Percentiles rank a stretch among this genome's conserved stretches.
Conservation (phyloP, 192 early-diverging fungal genomes). For the Borealophlyctis nickersoniae region DNA sequence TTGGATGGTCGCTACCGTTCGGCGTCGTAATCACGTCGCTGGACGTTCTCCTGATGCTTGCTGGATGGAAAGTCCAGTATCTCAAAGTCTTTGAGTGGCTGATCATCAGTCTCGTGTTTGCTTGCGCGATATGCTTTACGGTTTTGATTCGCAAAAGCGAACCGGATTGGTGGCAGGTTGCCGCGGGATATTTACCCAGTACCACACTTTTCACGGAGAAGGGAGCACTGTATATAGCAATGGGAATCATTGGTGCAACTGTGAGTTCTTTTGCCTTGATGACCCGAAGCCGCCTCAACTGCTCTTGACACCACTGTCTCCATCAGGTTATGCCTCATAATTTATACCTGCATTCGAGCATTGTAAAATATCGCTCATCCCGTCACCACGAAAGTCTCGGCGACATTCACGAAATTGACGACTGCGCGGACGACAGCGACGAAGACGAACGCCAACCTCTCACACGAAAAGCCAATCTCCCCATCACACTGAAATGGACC, state of each 20-base stretch:
- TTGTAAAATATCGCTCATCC: conserved; percentile 63
- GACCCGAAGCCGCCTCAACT: neutral
- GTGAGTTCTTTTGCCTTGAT: conserved; percentile 36
- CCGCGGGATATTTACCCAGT: conserved; percentile 61
- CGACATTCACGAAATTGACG: conserved; percentile 22
- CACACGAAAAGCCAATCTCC: conserved; percentile 61
- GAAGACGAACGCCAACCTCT: conserved; percentile 46
- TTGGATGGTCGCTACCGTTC: conserved; percentile 63
- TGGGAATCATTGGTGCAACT: conserved; percentile 83
- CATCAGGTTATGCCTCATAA: conserved; percentile 85
- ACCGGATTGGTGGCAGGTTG: conserved; percentile 59
- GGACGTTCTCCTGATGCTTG: conserved; percentile 71
- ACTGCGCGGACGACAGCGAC: conserved; percentile 2
- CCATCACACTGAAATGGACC: conserved; percentile 61
- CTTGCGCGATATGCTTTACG: conserved; percentile 68
- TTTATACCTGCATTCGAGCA: conserved; percentile 72
- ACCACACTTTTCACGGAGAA: conserved; percentile 54
- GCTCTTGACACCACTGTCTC: no score
- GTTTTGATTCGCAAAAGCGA: conserved; percentile 56
- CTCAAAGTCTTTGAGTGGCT: conserved; percentile 63
- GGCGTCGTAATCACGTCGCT: conserved; percentile 73
- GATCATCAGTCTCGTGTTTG: conserved; percentile 63
- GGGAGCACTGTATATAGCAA: conserved; percentile 62
- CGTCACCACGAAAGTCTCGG: conserved; percentile 25
- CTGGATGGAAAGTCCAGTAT: conserved; percentile 58